Percentiles rank a stretch among this genome's conserved stretches.
phyloP scores from a whole-genome alignment of 164 flowering plant species.

The Vitis rupestris region DNA sequence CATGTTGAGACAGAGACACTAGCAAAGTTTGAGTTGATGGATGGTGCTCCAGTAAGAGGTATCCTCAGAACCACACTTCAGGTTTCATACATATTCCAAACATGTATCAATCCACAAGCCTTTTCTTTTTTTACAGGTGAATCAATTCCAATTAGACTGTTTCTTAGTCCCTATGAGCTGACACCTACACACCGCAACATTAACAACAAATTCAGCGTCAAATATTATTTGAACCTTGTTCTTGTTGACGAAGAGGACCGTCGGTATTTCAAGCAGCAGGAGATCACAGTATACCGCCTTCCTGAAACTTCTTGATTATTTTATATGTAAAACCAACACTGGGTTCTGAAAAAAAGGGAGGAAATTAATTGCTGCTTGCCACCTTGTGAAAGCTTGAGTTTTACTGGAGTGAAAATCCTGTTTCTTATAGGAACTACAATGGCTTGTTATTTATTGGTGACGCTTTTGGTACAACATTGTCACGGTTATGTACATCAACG shows the following conservation, averaged over 20 bases:
- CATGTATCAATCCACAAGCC: background rate
- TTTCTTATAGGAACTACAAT: background rate
- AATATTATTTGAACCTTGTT: slow-evolving; percentile 66
- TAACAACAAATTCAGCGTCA: slow-evolving; percentile 74
- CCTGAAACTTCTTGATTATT: slow-evolving; percentile 42
- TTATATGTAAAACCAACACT: background rate
- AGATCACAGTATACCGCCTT: slow-evolving; percentile 58
- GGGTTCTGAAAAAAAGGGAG: background rate
- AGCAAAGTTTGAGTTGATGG: slow-evolving; percentile 95
- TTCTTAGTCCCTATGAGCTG: slow-evolving; percentile 67
- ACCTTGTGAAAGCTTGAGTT: slow-evolving; percentile 14
- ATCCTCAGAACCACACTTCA: background rate
- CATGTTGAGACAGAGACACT: slow-evolving; percentile 96
- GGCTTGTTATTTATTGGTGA: background rate
- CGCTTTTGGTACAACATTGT: background rate
- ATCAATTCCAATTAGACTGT: slow-evolving; percentile 69
- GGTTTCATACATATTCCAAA: background rate
- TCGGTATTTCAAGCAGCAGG: slow-evolving; percentile 71
- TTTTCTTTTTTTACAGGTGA: slow-evolving; percentile 41
- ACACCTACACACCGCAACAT: slow-evolving; percentile 70
- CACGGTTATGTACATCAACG: background rate
- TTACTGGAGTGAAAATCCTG: slow-evolving; percentile 2
- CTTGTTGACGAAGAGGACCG: slow-evolving; percentile 77
- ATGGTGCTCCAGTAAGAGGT: slow-evolving; percentile 99
- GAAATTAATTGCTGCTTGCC: background rate